Evolutionary conservation across 2,329 filamentous ascomycete genomes (phyloP).

Genomic region (Aspergillus ochraceus): DNA sequence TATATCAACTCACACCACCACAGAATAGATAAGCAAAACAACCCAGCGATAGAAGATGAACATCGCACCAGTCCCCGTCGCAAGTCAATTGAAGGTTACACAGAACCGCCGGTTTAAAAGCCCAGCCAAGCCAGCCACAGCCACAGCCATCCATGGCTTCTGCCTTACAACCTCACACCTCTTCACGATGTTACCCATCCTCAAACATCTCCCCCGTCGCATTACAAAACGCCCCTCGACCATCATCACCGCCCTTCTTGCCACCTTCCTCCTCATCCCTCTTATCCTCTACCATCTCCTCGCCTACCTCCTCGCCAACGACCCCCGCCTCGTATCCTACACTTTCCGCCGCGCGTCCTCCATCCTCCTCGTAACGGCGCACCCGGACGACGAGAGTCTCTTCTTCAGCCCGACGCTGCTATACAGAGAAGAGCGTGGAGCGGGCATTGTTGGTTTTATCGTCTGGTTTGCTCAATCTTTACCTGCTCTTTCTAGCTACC

Average conservation of each 20-base stretch:
- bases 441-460: conserved; percentile 25
- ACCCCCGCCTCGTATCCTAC: conserved; percentile 38
- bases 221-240: background rate
- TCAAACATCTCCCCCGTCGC: background rate
- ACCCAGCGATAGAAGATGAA: too few species aligned
- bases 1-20: too few species aligned
- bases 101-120: background rate
- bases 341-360: conserved; percentile 36
- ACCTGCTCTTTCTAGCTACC: background rate
- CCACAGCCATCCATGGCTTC: background rate
- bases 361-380: conserved; percentile 41
- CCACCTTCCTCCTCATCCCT: conserved; percentile 21
- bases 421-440: conserved; percentile 16
- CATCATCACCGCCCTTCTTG: background rate
- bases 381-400: conserved; percentile 28
- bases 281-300: conserved; percentile 38
- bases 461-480: conserved; percentile 10
- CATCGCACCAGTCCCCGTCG: too few species aligned
- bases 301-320: conserved; percentile 37
- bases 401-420: conserved; percentile 30
- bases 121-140: background rate
- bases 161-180: background rate
- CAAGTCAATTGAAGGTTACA: background rate
- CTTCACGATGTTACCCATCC: background rate
- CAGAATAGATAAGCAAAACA: too few species aligned